Evolutionary conservation across 179 eudicot genomes (phyloP), one percentile per base, ranked within the genome.

Genomic region (Carnegiea gigantea): DNA sequence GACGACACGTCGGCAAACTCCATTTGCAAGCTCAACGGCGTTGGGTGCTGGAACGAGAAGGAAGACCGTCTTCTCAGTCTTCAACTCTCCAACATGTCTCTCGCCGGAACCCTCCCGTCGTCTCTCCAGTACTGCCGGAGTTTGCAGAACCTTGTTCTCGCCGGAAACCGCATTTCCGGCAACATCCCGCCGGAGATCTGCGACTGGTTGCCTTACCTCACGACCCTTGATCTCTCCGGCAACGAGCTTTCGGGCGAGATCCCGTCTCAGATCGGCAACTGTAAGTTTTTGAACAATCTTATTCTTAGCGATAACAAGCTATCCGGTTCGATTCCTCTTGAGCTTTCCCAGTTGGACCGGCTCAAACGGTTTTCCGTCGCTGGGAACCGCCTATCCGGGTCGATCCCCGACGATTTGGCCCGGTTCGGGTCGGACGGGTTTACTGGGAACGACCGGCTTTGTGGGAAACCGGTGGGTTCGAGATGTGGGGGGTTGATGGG

Each of bases 171-270:
- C 2, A 78, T 95, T 60, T 74, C 85, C 43, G 98, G 96, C 15
- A 24, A 88, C 51, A 87, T 95, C 30, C 98, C 98, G 20, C 1
- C 81, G 1, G 75, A 86, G 67, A 86, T 95, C 75, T 95, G 98
- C 72, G 77, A 48, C 21, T 95, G 98, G 98, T 79, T 95, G 71
- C 98, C 98, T 14, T 95, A 83, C 82, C 80, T 95, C 28, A 92
- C 88, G 14, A 79, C 91, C 7, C 85, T 95, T 51, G 97, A 93
- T 88, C 86, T 95, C 65, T 95, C 98, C 9, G 80, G 78, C 8
- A 95, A 95, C n/a, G 60, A 67, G 30, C 74, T 93, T 36, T 54
- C 88, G 8, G 98, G 95, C 11, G 11, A 76, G 8, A 92, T 95
- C 59, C 98, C 98, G 0, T 44, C 70, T 6, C 87, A 86, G 76